Evolutionary conservation across 345 rosid species (phyloP), one percentile per base, ranked within the genome.

Genomic region (Sisymbrium irio): DNA sequence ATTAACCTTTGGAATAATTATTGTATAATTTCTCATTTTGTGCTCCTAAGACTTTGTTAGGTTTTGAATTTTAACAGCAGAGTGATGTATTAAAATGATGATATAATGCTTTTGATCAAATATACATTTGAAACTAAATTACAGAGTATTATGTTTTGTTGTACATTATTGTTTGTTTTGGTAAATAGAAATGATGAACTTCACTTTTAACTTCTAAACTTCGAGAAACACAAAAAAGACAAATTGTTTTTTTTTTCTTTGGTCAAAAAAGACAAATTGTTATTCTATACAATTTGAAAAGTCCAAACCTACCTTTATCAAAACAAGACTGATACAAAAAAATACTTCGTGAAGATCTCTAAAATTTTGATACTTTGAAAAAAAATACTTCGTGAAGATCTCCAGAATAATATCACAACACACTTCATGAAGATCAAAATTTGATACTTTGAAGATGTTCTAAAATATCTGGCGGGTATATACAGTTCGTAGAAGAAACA

Each of bases 31-130:
- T 22, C 25, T 22, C 25, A 22, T 1, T 22, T 22, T 22, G 36
- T 64, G 37, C 37, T 62, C 14, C 65, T 65, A 42, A 64, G n/a
- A 71, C 30, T 65, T 28, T 77, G 28, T 22, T 22, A 22, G 71
- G 53, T 55, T 75, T 75, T 60, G 63, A 13, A 61, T 41, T 51
- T 61, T 53, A 60, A 59, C 65, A 17, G 35, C 39, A 11, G 37
- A 27, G n/a, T 11, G 32, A n/a, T n/a, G n/a, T n/a, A n/a, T n/a
- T 37, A 54, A 32, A 64, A 61, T 61, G 68, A 50, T 58, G 14
- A 37, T 27, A 4, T 32, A 12, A 30, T 9, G 4, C 37, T 14
- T 28, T 27, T 50, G 19, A 1, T 22, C 3, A 22, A 22, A 15
- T 47, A 2, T 37, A 22, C 12, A 22, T 22, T 22, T n/a, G n/a